Conservation (phyloP, 768 basidiomycete species). For the Termitomyces eurrhizus region DNA sequence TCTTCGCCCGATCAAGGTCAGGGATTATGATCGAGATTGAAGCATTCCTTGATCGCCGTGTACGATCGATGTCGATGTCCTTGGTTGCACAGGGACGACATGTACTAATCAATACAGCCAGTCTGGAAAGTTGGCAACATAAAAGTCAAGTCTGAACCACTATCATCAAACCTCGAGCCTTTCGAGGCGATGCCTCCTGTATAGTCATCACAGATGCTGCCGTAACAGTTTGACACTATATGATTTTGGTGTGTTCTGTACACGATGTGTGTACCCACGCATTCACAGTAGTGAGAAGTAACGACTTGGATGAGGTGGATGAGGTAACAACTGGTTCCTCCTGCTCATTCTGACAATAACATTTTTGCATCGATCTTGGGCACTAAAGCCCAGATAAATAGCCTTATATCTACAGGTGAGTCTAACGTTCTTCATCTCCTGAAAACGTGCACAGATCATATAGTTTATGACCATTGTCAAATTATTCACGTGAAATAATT, state of each 20-base stretch:
- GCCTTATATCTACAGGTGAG: neutral
- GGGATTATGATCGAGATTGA: neutral
- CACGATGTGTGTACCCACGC: neutral
- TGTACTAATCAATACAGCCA: neutral
- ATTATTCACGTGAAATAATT: neutral
- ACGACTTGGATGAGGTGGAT: neutral
- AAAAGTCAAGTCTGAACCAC: neutral
- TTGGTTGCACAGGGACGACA: neutral
- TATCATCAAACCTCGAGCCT: neutral
- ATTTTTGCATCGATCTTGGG: no score
- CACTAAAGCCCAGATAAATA: neutral
- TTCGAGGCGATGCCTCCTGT: neutral
- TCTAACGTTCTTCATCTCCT: no score
- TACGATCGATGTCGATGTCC: neutral
- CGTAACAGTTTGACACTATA: neutral
- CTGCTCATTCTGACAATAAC: neutral
- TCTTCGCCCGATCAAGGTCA: constrained; percentile 1
- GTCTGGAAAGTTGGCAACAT: neutral
- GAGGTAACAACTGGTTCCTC: neutral
- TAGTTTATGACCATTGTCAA: neutral
- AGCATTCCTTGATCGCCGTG: neutral
- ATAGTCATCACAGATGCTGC: neutral
- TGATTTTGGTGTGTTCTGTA: neutral
- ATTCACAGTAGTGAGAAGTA: neutral
- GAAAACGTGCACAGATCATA: no score